Conservation (phyloP, 371 early-diverging fungal genomes). For the Lichtheimia hyalospora region DNA sequence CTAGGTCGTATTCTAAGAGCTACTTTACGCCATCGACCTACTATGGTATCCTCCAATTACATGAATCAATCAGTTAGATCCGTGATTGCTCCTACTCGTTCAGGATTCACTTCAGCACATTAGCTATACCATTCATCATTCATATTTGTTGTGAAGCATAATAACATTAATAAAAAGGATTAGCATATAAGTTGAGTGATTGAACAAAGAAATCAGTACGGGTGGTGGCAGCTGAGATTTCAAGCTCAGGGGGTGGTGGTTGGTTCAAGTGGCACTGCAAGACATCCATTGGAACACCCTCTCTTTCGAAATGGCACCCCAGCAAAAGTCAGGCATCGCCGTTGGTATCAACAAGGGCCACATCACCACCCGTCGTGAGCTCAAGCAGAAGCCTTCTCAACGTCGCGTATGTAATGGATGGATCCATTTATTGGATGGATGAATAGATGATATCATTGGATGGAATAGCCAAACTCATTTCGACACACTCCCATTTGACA, state of each 20-base stretch:
- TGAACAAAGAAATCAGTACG: neutral
- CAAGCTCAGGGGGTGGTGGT: neutral
- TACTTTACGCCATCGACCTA: constrained; percentile 27
- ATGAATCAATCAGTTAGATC: constrained; percentile 16
- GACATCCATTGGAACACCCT: neutral
- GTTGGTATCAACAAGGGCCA: constrained; percentile 86
- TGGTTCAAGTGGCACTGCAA: neutral
- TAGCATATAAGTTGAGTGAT: too few relatives aligned
- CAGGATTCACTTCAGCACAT: constrained; percentile 17
- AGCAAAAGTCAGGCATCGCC: constrained; percentile 72
- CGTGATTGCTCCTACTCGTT: constrained; percentile 19
- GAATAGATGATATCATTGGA: constrained; percentile 4
- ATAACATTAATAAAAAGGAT: too few relatives aligned
- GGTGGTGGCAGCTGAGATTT: neutral
- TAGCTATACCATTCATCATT: neutral
- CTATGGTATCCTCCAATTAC: neutral
- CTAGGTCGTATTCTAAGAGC: constrained; percentile 37
- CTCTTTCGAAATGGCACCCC: constrained; percentile 22
- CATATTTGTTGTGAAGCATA: too few relatives aligned
- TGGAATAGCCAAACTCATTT: constrained; percentile 1
- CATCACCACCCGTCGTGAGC: constrained; percentile 81
- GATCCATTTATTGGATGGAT: constrained; percentile 35
- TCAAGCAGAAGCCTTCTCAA: constrained; percentile 78
- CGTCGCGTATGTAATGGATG: constrained; percentile 73
- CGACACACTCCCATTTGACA: neutral